Evolutionary conservation across 441 rosid species (phyloP), one percentile per base, ranked within the genome.

Genomic region (Arabidopsis hybrid): DNA sequence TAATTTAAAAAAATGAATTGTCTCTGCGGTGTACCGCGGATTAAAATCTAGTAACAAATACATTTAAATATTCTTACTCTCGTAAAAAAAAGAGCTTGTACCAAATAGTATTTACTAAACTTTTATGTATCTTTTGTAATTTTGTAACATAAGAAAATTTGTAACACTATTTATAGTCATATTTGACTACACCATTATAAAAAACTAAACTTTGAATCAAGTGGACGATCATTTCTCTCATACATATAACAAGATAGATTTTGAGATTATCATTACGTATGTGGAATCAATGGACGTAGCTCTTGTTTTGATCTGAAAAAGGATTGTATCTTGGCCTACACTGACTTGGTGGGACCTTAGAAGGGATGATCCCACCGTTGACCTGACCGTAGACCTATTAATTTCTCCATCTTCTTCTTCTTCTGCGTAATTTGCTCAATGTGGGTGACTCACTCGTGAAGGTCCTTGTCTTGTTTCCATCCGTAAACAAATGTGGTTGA

Each of bases 361-460:
- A 75, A 67, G 35, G 7, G 67, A 74, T 46, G 59, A 46, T 50
- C 53, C 71, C 67, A 74, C 51, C 69, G 16, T 67, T 75, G 63
- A 75, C 69, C 46, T 17, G 14, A 67, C 16, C 62, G 38, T 40
- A 38, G 62, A 74, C 73, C 14, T 55, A 58, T 50, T 66, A 21
- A 14, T 65, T 8, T 45, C 39, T 45, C 11, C 42, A 8, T 21
- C 26, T 0, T 21, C 26, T 21, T 38, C 72, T n/a, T 40, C 71
- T 67, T 36, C 61, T 29, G 26, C 61, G 21, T 51, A 51, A 13
- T 52, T n/a, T 1, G 0, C 50, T 55, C 58, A 17, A 32, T 7
- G 32, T 65, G 42, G 6, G 5, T 65, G 57, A 47, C 11, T 4
- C 69, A 64, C 21, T 57, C 26, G 16, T 6, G 2, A 8, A 34